Evolutionary conservation across 495 filamentous ascomycete genomes (phyloP), one percentile per base, ranked within the genome.

Genomic region (Amniculicola lignicola): DNA sequence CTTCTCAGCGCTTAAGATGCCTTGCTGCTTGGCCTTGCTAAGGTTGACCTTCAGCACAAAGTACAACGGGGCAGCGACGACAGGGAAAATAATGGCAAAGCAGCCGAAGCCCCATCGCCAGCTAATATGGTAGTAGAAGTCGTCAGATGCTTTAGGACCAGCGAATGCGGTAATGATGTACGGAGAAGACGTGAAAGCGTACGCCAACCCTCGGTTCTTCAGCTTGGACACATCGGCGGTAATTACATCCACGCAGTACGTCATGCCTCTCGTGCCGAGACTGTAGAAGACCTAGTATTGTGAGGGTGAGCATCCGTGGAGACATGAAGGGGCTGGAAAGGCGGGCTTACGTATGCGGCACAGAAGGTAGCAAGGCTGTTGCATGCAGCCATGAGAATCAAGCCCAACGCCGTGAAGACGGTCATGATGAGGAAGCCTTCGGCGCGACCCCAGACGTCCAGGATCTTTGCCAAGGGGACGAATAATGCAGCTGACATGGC

Each of bases 221-320:
- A 88, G 66, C 4, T 74, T 72, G 0, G 85, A 82, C 2, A 80
- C 84, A 67, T 88, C 85, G 50, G 85, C 82, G 42, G 84, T 77
- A 71, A 87, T 24, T 14, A 66, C 48, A 36, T 51, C 40, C 11
- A 59, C 12, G 35, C 41, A 27, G 27, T 29, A 40, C 18, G 18
- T 40, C 37, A 40, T 40, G 16, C 37, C 37, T 40, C 10, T 18
- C 9, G 18, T 10, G 6, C 37, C 37, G 37, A 40, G 6, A 6
- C 9, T 10, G 18, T 40, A 40, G 37, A 40, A 40, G 9, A 40
- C 37, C 16, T 35, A n/a, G 7, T n/a, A n/a, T n/a, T n/a, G n/a
- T 35, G 29, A 35, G 29, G 7, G 29, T 35, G 7, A 35, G 29
- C 29, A 7, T 7, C 7, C 7, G 29, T 7, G 7, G 7, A n/a